Conservation (phyloP, 1,284 basidiomycete genomes). For the Pseudozyma tsukubaensis region DNA sequence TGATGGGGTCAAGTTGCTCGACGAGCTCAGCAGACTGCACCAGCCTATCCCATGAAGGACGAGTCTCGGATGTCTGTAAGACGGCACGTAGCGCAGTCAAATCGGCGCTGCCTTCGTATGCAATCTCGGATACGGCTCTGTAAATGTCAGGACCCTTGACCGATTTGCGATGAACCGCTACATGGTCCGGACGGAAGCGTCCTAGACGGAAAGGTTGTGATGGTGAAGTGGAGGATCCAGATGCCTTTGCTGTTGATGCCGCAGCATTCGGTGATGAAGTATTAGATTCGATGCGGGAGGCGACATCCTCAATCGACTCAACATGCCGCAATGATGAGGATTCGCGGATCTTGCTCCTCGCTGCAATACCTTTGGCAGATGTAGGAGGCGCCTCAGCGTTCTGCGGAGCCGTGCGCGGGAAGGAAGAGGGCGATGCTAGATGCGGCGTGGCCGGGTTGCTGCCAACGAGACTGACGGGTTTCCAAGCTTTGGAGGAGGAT, state of each 20-base stretch:
- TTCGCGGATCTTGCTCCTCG: conserved; percentile 27
- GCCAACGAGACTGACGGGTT: conserved; percentile 31
- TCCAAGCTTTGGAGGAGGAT: conserved; percentile 52
- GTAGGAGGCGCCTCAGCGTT: conserved; percentile 5
- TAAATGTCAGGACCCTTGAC: conserved; percentile 79
- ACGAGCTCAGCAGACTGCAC: conserved; percentile 85
- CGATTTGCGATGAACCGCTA: conserved; percentile 70
- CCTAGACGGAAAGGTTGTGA: conserved; percentile 28
- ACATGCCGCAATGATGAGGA: conserved; percentile 36
- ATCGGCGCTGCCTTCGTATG: conserved; percentile 75
- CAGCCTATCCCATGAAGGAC: conserved; percentile 82
- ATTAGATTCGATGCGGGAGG: conserved; percentile 13
- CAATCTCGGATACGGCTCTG: conserved; percentile 82
- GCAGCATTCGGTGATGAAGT: conserved; percentile 7
- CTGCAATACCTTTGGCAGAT: conserved; percentile 3
- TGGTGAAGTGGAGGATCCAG: conserved; percentile 3
- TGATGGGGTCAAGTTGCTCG: conserved; percentile 86
- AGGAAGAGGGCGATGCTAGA: conserved; percentile 23
- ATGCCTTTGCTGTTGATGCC: not conserved
- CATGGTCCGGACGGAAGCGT: conserved; percentile 66
- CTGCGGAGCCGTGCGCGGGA: conserved; percentile 15
- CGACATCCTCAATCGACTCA: conserved; percentile 34
- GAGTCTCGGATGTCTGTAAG: conserved; percentile 83
- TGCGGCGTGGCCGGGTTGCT: conserved; percentile 34
- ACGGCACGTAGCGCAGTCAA: conserved; percentile 86